phyloP scores from a whole-genome alignment of 306 rosid species.

The Cucumis cinereus region DNA sequence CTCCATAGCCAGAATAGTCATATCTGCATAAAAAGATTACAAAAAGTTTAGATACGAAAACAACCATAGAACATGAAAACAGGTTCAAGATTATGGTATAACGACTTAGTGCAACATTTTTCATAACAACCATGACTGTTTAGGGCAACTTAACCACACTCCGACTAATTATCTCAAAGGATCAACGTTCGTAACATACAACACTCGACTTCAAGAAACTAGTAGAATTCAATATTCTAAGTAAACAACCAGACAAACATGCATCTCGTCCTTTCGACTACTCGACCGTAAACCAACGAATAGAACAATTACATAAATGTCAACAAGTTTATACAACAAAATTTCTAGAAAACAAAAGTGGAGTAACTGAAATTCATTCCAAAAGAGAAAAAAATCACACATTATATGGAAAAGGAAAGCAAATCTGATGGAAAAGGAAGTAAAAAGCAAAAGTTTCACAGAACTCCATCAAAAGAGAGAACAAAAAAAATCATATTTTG shows the following conservation, averaged over 20 bases:
- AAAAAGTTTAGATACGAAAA: not conserved
- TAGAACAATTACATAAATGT: not conserved
- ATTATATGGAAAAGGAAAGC: conserved; percentile 7
- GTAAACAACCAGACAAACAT: not conserved
- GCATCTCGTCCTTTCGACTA: not conserved
- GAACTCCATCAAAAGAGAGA: conserved; percentile 19
- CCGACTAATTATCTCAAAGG: not conserved
- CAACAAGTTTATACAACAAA: not conserved
- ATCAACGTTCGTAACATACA: not conserved
- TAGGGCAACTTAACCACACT: not conserved
- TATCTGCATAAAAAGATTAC: conserved; percentile 48
- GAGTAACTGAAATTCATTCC: not conserved
- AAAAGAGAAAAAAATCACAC: not conserved
- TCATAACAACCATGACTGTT: not conserved
- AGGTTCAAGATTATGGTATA: not conserved
- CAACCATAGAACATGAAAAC: not conserved
- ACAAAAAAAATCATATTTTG: not conserved
- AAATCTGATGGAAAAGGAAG: not conserved
- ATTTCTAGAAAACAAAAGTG: not conserved
- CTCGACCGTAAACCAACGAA: not conserved
- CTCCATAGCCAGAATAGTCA: conserved; percentile 98
- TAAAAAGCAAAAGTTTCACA: conserved; percentile 17
- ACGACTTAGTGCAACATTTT: not conserved
- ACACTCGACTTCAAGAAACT: not conserved
- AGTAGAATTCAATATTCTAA: not conserved